These are phyloP conservation scores for Delonix regia DNA, from an alignment of 306 rosid species.

Conservation along the genomic window DNA sequence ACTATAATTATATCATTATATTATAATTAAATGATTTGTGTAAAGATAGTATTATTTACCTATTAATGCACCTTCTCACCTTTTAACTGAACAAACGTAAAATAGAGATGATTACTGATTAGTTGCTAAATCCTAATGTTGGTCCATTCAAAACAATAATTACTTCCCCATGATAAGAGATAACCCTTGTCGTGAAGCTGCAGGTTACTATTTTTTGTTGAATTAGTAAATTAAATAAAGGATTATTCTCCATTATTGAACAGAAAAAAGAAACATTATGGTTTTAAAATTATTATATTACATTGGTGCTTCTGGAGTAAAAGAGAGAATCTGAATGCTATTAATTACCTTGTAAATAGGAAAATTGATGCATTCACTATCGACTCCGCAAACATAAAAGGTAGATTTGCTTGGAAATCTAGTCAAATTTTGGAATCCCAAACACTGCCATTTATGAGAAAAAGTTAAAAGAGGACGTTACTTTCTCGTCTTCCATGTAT, in stretches of 20 bases:
- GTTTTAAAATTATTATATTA: neutral
- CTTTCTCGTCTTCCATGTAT: neutral
- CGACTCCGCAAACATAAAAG: no score
- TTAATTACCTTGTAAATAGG: no score
- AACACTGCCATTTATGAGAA: neutral
- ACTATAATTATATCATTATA: no score
- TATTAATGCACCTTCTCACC: no score
- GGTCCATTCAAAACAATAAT: neutral
- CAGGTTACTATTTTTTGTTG: neutral
- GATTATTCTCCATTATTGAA: neutral
- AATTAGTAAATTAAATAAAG: neutral
- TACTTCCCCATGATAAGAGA: neutral
- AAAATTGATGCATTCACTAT: no score
- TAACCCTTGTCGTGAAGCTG: no score
- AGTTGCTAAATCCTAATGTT: neutral
- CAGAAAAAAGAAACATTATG: neutral
- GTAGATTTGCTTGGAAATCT: neutral
- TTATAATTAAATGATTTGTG: no score
- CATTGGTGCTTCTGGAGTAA: neutral
- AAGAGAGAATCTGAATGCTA: neutral
- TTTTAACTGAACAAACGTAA: no score
- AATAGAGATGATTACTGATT: no score
- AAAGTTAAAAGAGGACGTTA: neutral
- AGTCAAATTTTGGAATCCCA: neutral
- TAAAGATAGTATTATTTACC: no score